These are phyloP conservation scores for Dactylellina haptotyla DNA, from an alignment of 2,329 filamentous ascomycete species.

Conservation along the genomic window DNA sequence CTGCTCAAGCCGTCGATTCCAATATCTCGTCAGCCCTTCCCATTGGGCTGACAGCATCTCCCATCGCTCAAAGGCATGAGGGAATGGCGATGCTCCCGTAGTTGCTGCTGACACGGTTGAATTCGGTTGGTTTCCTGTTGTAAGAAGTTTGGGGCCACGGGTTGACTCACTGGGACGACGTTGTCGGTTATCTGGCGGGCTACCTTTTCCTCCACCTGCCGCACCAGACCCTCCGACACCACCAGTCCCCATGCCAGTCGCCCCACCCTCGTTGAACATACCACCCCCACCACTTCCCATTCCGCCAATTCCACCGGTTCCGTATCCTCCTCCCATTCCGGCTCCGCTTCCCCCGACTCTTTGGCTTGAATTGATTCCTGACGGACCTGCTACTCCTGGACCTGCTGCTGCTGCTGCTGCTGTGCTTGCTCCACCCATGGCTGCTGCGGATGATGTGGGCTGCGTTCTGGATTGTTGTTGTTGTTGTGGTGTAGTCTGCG, in stretches of 20 bases:
- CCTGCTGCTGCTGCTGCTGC: constrained; percentile 40
- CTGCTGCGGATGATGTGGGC: constrained; percentile 42
- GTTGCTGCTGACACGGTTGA: constrained; percentile 53
- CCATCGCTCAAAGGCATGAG: constrained; percentile 97
- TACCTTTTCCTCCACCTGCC: constrained; percentile 59
- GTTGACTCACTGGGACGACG: constrained; percentile 58
- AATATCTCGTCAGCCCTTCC: constrained; percentile 97
- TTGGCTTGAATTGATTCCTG: constrained; percentile 49
- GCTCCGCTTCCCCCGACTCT: constrained; percentile 31
- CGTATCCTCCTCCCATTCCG: constrained; percentile 42
- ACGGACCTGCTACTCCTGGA: constrained; percentile 42
- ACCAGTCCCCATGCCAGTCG: constrained; percentile 51
- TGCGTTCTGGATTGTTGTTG: constrained; percentile 45
- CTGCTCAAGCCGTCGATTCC: constrained; percentile 91
- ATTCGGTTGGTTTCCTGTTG: constrained; percentile 54
- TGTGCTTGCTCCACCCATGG: constrained; percentile 56
- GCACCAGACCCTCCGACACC: constrained; percentile 54
- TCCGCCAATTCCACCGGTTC: constrained; percentile 12
- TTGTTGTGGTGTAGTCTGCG: constrained; percentile 25
- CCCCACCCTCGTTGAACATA: constrained; percentile 42
- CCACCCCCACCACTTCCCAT: constrained; percentile 24
- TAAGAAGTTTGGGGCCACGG: constrained; percentile 56
- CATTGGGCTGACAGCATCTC: constrained; percentile 96
- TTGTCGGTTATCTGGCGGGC: constrained; percentile 56
- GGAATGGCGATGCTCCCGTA: constrained; percentile 69